Evolutionary conservation across 2,329 filamentous ascomycete genomes (phyloP).

Genomic region (Dactylellina haptotyla): DNA sequence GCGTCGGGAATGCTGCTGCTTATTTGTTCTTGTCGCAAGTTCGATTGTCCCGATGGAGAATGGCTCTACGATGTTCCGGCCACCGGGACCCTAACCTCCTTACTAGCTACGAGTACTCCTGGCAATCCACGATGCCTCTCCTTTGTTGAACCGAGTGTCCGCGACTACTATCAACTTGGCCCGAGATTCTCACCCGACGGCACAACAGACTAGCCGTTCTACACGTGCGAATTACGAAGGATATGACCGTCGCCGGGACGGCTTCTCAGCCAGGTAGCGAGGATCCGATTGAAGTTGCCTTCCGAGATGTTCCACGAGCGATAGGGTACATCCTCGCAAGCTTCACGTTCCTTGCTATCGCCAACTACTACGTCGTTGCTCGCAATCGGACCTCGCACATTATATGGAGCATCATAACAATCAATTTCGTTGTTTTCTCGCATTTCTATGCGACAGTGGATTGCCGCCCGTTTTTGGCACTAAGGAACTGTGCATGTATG

Average conservation of each 20-base stretch:
- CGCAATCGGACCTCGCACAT: conserved; percentile 20
- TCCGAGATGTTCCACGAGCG: conserved; percentile 41
- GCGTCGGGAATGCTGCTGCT: conserved; percentile 15
- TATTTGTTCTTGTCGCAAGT: conserved; percentile 8
- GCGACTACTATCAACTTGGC: conserved; percentile 9
- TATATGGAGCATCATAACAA: conserved; percentile 26
- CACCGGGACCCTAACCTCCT: too few relatives aligned
- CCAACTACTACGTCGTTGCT: conserved; percentile 41
- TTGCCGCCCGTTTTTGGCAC: conserved; percentile 35
- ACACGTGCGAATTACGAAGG: not conserved
- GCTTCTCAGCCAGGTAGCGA: conserved; percentile 35
- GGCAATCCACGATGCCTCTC: conserved; percentile 6
- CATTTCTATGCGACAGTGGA: conserved; percentile 53
- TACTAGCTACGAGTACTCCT: too few relatives aligned
- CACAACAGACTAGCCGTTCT: too few relatives aligned
- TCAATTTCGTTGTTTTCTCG: conserved; percentile 18
- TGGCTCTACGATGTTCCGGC: not conserved
- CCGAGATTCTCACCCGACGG: not conserved
- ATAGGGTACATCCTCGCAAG: conserved; percentile 32
- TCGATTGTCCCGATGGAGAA: not conserved
- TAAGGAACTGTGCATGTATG: conserved; percentile 47
- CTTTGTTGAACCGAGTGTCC: not conserved
- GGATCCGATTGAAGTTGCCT: conserved; percentile 44
- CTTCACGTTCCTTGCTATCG: conserved; percentile 27
- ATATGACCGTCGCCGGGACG: conserved; percentile 47